Evolutionary conservation across 768 basidiomycete species (phyloP).

Genomic region (Dacryopinax spathularia): DNA sequence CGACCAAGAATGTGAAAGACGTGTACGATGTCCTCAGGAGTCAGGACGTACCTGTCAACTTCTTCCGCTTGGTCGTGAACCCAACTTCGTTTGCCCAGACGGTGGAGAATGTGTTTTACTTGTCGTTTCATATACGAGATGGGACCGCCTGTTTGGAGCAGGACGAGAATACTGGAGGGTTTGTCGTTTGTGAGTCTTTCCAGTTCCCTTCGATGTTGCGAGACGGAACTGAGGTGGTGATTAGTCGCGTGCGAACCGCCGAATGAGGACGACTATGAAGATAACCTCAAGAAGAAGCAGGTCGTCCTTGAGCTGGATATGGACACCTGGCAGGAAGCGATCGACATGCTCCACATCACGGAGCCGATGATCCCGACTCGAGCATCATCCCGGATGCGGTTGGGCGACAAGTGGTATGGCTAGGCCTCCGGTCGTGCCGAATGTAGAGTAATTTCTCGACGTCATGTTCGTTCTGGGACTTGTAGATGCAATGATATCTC

Average conservation of each 20-base stretch:
- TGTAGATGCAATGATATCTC: background rate
- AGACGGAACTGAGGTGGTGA: no score
- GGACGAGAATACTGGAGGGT: conserved; percentile 47
- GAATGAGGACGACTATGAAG: conserved; percentile 44
- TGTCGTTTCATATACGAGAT: conserved; percentile 83
- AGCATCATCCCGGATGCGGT: conserved; percentile 38
- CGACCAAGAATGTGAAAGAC: conserved; percentile 65
- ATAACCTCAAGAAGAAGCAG: conserved; percentile 60
- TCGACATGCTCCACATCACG: conserved; percentile 69
- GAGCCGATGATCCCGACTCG: conserved; percentile 65
- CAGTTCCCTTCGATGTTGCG: no score
- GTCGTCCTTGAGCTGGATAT: conserved; percentile 86
- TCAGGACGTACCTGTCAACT: conserved; percentile 42
- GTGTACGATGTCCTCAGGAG: conserved; percentile 48
- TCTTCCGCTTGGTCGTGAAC: conserved; percentile 81
- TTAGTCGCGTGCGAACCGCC: conserved; percentile 54
- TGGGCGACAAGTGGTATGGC: conserved; percentile 63
- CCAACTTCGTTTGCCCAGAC: conserved; percentile 84
- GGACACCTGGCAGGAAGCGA: conserved; percentile 82
- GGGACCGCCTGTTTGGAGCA: conserved; percentile 64
- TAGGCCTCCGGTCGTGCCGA: conserved; percentile 22
- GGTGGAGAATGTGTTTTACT: conserved; percentile 91
- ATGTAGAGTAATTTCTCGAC: background rate
- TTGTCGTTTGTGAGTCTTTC: conserved; percentile 71
- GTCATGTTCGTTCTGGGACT: background rate